These are phyloP conservation scores for Primulina tabacum DNA, from an alignment of 257 asterid species.

Conservation along the genomic window DNA sequence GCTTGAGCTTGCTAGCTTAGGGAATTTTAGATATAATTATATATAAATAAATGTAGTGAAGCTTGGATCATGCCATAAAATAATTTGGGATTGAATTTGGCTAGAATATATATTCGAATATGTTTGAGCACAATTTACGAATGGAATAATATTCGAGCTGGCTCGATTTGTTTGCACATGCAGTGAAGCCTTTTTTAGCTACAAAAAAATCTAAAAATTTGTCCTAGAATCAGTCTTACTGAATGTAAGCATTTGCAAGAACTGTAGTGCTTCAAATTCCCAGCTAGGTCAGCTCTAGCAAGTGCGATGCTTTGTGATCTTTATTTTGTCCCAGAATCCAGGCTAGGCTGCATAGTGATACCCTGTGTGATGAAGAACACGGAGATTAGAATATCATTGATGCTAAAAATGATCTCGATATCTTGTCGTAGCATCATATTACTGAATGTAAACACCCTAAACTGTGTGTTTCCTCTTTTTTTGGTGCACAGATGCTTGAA, in stretches of 20 bases:
- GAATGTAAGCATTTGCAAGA: not conserved
- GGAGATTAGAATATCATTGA: not conserved
- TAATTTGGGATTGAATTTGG: no score
- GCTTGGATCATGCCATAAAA: not conserved
- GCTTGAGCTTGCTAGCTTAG: not conserved
- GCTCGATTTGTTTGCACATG: not conserved
- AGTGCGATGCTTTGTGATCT: not conserved
- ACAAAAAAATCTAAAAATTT: not conserved
- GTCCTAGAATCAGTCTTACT: not conserved
- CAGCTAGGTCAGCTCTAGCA: no score
- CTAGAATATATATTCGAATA: no score
- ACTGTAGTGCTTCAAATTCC: no score
- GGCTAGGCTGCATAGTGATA: not conserved
- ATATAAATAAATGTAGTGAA: no score
- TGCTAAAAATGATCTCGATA: not conserved
- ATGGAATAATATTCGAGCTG: not conserved
- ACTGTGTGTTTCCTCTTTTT: not conserved
- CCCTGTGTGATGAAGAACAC: not conserved
- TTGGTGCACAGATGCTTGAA: constrained; percentile 51
- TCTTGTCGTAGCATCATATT: not conserved
- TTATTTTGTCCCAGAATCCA: not conserved
- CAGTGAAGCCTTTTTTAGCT: not conserved
- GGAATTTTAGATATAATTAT: not conserved
- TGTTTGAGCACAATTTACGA: not conserved
- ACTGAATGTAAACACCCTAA: constrained; percentile 8